phyloP scores from a whole-genome alignment of 768 basidiomycete genomes.

The Tremella mesenterica region DNA sequence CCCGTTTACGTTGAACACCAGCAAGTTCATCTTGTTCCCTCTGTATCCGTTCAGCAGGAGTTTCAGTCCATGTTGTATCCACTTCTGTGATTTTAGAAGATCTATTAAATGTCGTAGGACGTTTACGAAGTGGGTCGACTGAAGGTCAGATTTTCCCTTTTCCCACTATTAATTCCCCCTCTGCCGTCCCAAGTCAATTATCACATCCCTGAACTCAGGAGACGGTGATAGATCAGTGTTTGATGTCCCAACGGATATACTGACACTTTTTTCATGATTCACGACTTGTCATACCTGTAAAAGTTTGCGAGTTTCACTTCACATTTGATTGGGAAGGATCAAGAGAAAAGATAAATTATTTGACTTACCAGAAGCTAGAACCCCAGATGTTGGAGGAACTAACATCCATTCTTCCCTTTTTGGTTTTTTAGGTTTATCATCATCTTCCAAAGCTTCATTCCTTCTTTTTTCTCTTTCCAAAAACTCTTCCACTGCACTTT shows the following conservation, averaged over 20 bases:
- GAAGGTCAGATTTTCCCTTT: too few relatives aligned
- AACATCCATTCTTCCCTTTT: conserved; percentile 98
- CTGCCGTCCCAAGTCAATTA: too few relatives aligned
- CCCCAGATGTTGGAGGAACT: conserved; percentile 74
- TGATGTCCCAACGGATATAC: too few relatives aligned
- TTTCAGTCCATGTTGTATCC: conserved; percentile 83
- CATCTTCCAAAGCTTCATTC: conserved; percentile 51
- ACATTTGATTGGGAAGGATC: too few relatives aligned
- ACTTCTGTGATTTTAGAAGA: conserved; percentile 3
- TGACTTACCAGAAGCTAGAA: conserved; percentile 62
- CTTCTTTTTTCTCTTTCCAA: conserved; percentile 74
- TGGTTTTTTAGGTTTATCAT: conserved; percentile 59
- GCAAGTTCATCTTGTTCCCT: conserved; percentile 86
- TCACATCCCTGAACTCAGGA: background rate
- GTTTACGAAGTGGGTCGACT: conserved; percentile 68
- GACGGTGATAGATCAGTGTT: background rate
- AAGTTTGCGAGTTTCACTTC: too few relatives aligned
- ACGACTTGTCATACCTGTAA: too few relatives aligned
- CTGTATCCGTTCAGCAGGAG: conserved; percentile 82
- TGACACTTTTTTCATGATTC: too few relatives aligned
- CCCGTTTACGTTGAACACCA: conserved; percentile 68
- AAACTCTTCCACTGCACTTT: conserved; percentile 69
- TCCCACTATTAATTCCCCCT: too few relatives aligned
- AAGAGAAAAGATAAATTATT: too few relatives aligned
- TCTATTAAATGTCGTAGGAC: conserved; percentile 29